phyloP scores from a whole-genome alignment of 139 green algal genomes.

The Micractinium conductrix region DNA sequence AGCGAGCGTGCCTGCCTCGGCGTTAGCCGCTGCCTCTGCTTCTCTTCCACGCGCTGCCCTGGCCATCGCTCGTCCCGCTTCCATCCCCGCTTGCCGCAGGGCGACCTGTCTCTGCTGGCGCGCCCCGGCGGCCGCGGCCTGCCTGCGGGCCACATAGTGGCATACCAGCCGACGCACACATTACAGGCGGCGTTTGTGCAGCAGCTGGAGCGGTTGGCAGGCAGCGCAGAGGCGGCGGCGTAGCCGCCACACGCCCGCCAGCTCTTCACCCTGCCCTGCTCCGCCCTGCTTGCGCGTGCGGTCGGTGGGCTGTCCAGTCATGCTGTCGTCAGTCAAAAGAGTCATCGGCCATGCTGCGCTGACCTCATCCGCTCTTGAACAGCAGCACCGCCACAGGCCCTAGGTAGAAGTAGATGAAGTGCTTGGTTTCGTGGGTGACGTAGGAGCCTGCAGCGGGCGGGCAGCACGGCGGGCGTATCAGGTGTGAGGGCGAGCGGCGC shows the following conservation, averaged over 20 bases:
- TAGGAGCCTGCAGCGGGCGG: slow-evolving; percentile 80
- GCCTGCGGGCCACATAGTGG: slow-evolving; percentile 77
- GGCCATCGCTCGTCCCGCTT: no score
- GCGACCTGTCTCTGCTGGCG: slow-evolving; percentile 73
- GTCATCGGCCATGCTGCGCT: no score
- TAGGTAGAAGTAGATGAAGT: slow-evolving; percentile 99
- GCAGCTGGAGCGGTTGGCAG: not conserved
- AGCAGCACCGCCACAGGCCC: slow-evolving; percentile 81
- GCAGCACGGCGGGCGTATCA: not conserved
- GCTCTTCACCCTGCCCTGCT: not conserved
- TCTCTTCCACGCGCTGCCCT: no score
- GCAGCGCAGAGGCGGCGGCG: not conserved
- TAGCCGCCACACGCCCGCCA: no score
- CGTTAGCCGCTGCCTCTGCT: not conserved
- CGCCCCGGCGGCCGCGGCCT: slow-evolving; percentile 61
- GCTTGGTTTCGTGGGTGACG: slow-evolving; percentile 98
- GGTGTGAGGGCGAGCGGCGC: not conserved
- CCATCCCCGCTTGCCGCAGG: no score
- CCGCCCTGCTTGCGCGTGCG: not conserved
- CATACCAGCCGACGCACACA: slow-evolving; percentile 62
- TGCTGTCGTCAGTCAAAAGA: no score
- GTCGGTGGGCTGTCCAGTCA: not conserved
- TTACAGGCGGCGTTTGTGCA: slow-evolving; percentile 11
- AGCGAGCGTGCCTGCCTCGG: not conserved
- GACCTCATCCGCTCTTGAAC: slow-evolving; percentile 97